Percentiles rank a stretch among this genome's conserved stretches.
Evolutionary conservation across 2,329 filamentous ascomycete genomes (phyloP).

Genomic region (Aspergillus amoenus): DNA sequence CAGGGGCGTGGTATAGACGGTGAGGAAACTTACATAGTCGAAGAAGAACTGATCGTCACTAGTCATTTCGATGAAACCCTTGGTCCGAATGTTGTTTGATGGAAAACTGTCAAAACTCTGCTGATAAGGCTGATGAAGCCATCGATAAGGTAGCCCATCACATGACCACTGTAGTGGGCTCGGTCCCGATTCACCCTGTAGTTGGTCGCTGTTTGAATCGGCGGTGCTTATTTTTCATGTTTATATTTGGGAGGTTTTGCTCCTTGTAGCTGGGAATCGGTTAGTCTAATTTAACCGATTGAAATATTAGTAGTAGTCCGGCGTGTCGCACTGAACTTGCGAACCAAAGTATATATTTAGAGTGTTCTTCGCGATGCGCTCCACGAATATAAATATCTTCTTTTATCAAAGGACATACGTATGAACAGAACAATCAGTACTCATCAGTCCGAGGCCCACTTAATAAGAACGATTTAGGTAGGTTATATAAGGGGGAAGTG

Average conservation of each 20-base stretch:
- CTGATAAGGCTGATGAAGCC: slow-evolving; percentile 8
- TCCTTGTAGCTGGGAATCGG: too few species aligned
- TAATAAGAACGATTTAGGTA: too few species aligned
- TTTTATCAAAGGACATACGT: too few species aligned
- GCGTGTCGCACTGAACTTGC: too few species aligned
- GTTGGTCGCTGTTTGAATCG: neutral
- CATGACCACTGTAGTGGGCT: slow-evolving; percentile 11
- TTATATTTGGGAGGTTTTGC: neutral
- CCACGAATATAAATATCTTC: too few species aligned
- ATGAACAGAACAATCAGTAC: too few species aligned
- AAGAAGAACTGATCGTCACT: slow-evolving; percentile 76
- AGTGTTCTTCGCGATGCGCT: too few species aligned
- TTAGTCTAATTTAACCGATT: too few species aligned
- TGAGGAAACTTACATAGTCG: slow-evolving; percentile 63
- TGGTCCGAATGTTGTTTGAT: neutral
- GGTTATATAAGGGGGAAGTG: neutral
- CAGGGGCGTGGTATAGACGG: neutral
- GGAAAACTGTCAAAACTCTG: neutral
- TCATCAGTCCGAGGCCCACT: too few species aligned
- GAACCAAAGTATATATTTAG: too few species aligned
- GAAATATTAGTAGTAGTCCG: too few species aligned
- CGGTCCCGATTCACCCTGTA: too few species aligned
- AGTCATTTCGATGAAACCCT: slow-evolving; percentile 60
- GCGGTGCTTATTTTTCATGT: neutral
- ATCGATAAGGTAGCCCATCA: slow-evolving; percentile 16